phyloP scores from a whole-genome alignment of 2,329 filamentous ascomycete species.

The Clarireedia homoeocarpa region DNA sequence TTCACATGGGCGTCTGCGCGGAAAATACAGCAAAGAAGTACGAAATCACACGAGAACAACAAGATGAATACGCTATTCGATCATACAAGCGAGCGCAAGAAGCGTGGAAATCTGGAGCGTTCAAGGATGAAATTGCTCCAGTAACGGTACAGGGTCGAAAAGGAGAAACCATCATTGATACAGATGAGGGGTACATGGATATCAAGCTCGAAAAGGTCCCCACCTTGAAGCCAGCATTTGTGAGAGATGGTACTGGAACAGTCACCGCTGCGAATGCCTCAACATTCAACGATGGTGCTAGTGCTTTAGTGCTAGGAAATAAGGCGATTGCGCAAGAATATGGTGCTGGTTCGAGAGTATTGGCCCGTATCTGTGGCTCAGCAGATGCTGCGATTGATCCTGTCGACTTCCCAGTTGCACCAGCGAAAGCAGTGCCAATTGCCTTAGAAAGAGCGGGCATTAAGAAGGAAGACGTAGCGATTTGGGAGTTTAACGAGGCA shows the following conservation, averaged over 20 bases:
- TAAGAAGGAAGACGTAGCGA: slow-evolving; percentile 79
- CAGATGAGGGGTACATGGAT: slow-evolving; percentile 84
- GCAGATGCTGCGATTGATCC: slow-evolving; percentile 87
- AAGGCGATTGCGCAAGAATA: slow-evolving; percentile 74
- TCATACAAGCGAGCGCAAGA: slow-evolving; percentile 86
- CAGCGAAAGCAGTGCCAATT: slow-evolving; percentile 84
- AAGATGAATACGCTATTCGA: slow-evolving; percentile 84
- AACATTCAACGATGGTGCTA: slow-evolving; percentile 90
- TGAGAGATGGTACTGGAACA: slow-evolving; percentile 76
- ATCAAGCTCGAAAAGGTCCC: slow-evolving; percentile 81
- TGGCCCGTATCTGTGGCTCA: slow-evolving; percentile 79
- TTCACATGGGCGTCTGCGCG: slow-evolving; percentile 97
- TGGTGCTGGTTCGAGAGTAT: slow-evolving; percentile 66
- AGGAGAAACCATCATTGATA: slow-evolving; percentile 69
- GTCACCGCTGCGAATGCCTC: slow-evolving; percentile 94
- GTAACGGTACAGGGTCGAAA: slow-evolving; percentile 81
- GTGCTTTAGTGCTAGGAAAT: slow-evolving; percentile 77
- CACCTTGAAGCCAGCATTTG: slow-evolving; percentile 83
- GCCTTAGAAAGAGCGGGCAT: slow-evolving; percentile 85
- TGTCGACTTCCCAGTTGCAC: slow-evolving; percentile 90
- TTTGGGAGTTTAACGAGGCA: slow-evolving; percentile 99
- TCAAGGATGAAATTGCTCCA: slow-evolving; percentile 82
- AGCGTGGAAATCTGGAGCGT: slow-evolving; percentile 76
- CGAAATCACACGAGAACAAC: slow-evolving; percentile 70
- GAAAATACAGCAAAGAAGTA: slow-evolving; percentile 91